A percentile compares a stretch with the other conserved stretches of the same genome.
These are phyloP conservation scores for Purshia tridentata DNA, from an alignment of 306 rosid genomes.

Conservation along the genomic window DNA sequence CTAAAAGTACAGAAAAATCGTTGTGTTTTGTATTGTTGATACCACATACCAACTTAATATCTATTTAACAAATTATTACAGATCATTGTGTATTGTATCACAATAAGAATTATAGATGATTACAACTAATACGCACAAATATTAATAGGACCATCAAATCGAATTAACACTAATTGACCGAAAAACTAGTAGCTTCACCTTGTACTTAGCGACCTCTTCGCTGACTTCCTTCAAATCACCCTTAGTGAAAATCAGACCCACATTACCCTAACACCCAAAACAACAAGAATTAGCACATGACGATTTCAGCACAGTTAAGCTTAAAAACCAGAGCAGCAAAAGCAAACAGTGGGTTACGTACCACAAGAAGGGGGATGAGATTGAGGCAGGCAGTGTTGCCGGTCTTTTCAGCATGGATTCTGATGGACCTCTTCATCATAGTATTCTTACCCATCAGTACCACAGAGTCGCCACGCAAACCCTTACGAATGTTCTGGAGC, in stretches of 20 bases:
- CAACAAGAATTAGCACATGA: background rate
- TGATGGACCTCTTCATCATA: constrained; percentile 87
- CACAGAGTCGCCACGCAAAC: constrained; percentile 78
- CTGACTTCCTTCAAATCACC: constrained; percentile 95
- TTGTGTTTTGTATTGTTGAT: background rate
- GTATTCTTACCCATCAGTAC: constrained; percentile 98
- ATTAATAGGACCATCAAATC: background rate
- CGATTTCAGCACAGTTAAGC: background rate
- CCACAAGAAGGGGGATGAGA: constrained; percentile 82
- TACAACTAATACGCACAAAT: background rate
- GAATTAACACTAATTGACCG: too few species aligned
- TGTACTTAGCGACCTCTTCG: constrained; percentile 93
- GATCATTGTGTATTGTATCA: background rate
- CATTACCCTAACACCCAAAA: constrained; percentile 62
- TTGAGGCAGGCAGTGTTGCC: constrained; percentile 62
- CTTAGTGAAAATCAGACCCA: constrained; percentile 83
- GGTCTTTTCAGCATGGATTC: constrained; percentile 69
- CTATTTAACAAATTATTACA: too few species aligned
- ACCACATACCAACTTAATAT: background rate
- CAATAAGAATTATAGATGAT: too few species aligned
- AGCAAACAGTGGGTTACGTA: constrained; percentile 6
- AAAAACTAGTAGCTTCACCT: constrained; percentile 34
- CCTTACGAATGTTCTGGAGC: constrained; percentile 75
- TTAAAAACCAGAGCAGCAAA: background rate
- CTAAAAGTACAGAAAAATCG: too few species aligned